Evolutionary conservation across 345 rosid genomes (phyloP), one percentile per base, ranked within the genome.

Genomic region (Barbarea vulgaris): DNA sequence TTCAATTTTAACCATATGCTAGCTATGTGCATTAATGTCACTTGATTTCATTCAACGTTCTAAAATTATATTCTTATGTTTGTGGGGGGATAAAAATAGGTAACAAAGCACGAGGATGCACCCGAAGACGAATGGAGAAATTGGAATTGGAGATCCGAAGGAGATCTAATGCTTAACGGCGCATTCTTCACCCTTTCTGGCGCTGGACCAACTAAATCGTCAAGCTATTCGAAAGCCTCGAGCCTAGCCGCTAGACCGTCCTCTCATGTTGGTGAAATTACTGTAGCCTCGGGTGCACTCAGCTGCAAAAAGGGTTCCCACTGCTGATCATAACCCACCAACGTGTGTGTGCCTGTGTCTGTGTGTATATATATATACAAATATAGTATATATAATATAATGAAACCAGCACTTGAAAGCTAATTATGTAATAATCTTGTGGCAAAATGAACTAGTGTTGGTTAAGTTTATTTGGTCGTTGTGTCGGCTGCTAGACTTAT

Each of bases 141-240:
- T 6, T 91, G 97, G 97, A 91, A 91, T 66, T 89, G 97, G 97
- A 84, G 94, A 73, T 87, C 94, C 0, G 87, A 91, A 65, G 93
- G 94, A 47, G 94, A 91, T 76, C 50, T 87, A 11, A 13, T 89
- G 83, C 50, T 87, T 56, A 91, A 91, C 25, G 97, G 97, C 0
- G 97, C 97, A 2, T 91, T 86, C 74, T 91, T 91, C 74, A 87
- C 82, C 0, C 56, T 78, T 5, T 87, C 94, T 4, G 94, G 97
- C 0, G 75, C 78, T 41, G 80, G 67, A 37, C 90, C 90, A 11
- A 83, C 84, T 11, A 86, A 87, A 31, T 85, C 94, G 0, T 89
- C 94, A 4, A 87, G 92, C 83, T 91, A 91, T 39, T 87, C 94
- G 7, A 86, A 50, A 77, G 94, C 94, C 27, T 91, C 97, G 18